phyloP scores from a whole-genome alignment of 805 yeast species.

The Soucietia sequanensis region DNA sequence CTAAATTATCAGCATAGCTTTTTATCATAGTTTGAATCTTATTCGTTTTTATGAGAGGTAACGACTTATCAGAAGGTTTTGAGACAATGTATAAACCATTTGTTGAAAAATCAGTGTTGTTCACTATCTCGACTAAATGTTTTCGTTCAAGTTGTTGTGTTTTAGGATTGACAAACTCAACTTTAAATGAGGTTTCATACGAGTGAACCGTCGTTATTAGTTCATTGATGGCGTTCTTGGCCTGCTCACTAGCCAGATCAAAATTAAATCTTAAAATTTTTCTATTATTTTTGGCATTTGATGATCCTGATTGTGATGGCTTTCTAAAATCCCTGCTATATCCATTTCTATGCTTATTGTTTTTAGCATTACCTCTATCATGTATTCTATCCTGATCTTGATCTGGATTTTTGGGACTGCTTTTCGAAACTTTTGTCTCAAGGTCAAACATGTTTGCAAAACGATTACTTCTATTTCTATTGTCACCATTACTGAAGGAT shows the following conservation, averaged over 20 bases:
- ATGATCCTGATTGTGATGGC: too few relatives aligned
- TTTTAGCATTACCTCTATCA: too few relatives aligned
- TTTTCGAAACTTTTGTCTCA: too few relatives aligned
- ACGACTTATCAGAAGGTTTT: slow-evolving; percentile 13
- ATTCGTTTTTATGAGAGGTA: slow-evolving; percentile 28
- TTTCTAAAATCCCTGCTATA: too few relatives aligned
- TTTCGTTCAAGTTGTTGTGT: slow-evolving; percentile 18
- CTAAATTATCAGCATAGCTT: slow-evolving; percentile 28
- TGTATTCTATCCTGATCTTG: too few relatives aligned
- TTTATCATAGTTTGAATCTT: slow-evolving; percentile 32
- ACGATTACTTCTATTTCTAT: too few relatives aligned
- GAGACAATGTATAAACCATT: slow-evolving; percentile 25
- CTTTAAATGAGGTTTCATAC: slow-evolving; percentile 18
- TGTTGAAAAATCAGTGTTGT: slow-evolving; percentile 22
- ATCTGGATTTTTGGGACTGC: too few relatives aligned
- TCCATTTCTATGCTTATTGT: too few relatives aligned
- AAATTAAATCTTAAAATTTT: slow-evolving; percentile 17
- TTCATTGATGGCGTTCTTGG: slow-evolving; percentile 24
- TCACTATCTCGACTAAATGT: slow-evolving; percentile 32
- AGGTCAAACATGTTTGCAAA: too few relatives aligned
- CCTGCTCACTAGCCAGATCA: slow-evolving; percentile 24
- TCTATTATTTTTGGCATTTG: slow-evolving; percentile 1
- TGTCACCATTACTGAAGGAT: too few relatives aligned
- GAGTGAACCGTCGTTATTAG: slow-evolving; percentile 21
- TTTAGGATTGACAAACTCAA: slow-evolving; percentile 24